Evolutionary conservation across 2,329 filamentous ascomycete species (phyloP), one percentile per base, ranked within the genome.

Genomic region (Orbilia brochopaga): DNA sequence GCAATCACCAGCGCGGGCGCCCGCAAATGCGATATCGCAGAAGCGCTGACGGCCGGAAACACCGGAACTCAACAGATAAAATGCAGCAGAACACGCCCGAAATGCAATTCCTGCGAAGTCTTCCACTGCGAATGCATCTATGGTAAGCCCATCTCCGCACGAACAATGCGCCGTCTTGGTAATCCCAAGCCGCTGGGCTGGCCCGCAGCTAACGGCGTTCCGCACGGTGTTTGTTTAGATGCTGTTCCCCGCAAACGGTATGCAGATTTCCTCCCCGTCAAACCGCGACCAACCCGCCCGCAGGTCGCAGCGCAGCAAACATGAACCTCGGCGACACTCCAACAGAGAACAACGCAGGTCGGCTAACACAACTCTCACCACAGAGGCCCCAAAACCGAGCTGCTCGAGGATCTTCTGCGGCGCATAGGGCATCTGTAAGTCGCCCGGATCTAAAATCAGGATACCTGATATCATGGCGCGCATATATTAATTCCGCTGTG

Each of bases 91-190:
- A 82, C 92, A 74, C 87, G 90, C 53, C 91, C 91, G 37, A 89
- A 90, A 51, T 96, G 91, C 78, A 91, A 95, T 79, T 91, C 91
- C 64, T 96, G 91, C 77, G 90, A 91, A 79, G 88, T 94, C 64
- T 95, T 96, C 77, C 90, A 93, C 78, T 93, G 90, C 78, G 86
- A 89, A 32, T 96, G 91, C 81, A 84, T 96, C 69, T 96, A 96
- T 80, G 91, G 91, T 95, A 83, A 56, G 55, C 85, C 79, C 15
- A 17, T 32, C 53, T 46, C 54, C 50, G 66, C 51, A 61, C 21
- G 30, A 40, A 21, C 10, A 17, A 24, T 27, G 46, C 24, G 44
- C 27, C 60, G 53, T 21, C 21, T 46, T 23, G 44, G 50, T 23
- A 15, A 23, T 15, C 11, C 5, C 15, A 10, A 23, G 32, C 59